A percentile compares a stretch with the other conserved stretches of the same genome.
phyloP scores from a whole-genome alignment of 768 basidiomycete species.

The Rhizopogon salebrosus region DNA sequence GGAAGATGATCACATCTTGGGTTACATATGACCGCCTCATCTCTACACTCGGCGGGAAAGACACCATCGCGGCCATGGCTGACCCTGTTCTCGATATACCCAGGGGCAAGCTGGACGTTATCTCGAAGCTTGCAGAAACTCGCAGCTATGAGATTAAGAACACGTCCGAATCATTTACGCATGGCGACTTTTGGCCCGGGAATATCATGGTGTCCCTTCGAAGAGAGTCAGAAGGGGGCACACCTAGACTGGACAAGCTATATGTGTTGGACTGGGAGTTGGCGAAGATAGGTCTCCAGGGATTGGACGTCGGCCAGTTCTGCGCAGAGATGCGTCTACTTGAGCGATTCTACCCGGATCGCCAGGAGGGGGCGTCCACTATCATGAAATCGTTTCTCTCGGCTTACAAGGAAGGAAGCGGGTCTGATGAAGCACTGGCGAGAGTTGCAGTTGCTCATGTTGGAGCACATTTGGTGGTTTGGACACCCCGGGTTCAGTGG shows the following conservation, averaged over 20 bases:
- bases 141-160: constrained; percentile 26
- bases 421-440: constrained; percentile 23
- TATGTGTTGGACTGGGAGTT: constrained; percentile 66
- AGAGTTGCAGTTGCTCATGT: constrained; percentile 39
- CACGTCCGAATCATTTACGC: constrained; percentile 26
- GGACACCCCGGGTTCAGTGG: constrained; percentile 49
- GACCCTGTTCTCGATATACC: constrained; percentile 38
- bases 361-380: constrained; percentile 29
- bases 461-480: constrained; percentile 51
- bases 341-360: constrained; percentile 40
- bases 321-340: constrained; percentile 54
- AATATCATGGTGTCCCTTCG: constrained; percentile 49
- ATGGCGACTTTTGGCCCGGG: constrained; percentile 72
- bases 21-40: constrained; percentile 42
- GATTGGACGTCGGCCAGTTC: constrained; percentile 62
- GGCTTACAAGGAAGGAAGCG: constrained; percentile 33
- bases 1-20: constrained; percentile 34
- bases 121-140: constrained; percentile 28
- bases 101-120: constrained; percentile 29
- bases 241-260: constrained; percentile 31
- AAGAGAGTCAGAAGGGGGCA: constrained; percentile 18
- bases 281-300: constrained; percentile 49
- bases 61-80: constrained; percentile 28
- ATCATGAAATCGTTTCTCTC: constrained; percentile 41
- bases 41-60: constrained; percentile 29